These are phyloP conservation scores for Pythium aristosporum DNA, from an alignment of 352 stramenopile species.

Conservation along the genomic window DNA sequence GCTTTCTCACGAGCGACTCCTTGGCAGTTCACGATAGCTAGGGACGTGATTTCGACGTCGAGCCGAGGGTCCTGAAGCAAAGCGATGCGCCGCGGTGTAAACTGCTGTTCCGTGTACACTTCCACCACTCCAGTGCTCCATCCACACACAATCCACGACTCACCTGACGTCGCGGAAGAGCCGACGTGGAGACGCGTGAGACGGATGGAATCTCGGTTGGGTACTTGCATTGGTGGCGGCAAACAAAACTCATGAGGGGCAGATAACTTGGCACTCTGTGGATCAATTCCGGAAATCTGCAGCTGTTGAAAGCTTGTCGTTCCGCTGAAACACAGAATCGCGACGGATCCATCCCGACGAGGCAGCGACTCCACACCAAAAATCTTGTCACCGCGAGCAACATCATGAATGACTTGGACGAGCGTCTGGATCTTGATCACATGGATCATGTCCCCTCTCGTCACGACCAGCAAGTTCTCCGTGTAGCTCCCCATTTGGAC, in stretches of 20 bases:
- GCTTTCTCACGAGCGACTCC: not conserved
- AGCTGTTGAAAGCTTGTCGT: constrained; percentile 4
- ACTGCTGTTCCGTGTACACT: constrained; percentile 30
- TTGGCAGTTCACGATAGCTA: constrained; percentile 20
- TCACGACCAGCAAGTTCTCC: constrained; percentile 53
- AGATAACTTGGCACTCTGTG: constrained; percentile 2
- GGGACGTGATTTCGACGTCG: constrained; percentile 36
- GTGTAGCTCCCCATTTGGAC: constrained; percentile 50
- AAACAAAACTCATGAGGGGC: constrained; percentile 17
- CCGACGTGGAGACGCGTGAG: constrained; percentile 14
- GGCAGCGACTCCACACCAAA: constrained; percentile 23
- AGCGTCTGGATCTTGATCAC: constrained; percentile 66
- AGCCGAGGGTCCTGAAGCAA: constrained; percentile 50
- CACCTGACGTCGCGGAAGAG: not conserved
- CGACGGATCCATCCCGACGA: constrained; percentile 21
- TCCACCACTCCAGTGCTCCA: constrained; percentile 57
- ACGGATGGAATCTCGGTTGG: not conserved
- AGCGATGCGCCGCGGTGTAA: constrained; percentile 22
- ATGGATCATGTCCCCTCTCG: constrained; percentile 54
- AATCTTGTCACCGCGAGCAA: constrained; percentile 25
- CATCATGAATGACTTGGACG: constrained; percentile 31
- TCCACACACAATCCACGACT: constrained; percentile 39
- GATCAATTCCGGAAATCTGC: constrained; percentile 5
- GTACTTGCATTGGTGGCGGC: not conserved
- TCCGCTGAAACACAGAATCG: constrained; percentile 27